These are phyloP conservation scores for Trichophyton mentagrophytes DNA, from an alignment of 2,329 filamentous ascomycete species.

Conservation along the genomic window DNA sequence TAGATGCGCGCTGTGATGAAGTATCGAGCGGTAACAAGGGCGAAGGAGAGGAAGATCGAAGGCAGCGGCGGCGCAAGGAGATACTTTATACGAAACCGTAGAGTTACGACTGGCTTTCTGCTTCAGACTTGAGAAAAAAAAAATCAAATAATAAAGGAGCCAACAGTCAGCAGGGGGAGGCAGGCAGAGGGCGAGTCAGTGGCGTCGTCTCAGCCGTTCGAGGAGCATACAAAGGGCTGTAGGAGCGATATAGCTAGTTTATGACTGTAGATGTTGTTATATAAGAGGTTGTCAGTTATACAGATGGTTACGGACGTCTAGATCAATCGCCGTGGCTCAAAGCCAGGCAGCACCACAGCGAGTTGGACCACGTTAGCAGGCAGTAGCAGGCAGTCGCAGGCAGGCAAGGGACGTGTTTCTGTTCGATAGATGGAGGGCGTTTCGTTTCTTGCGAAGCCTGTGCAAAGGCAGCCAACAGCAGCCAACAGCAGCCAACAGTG, in stretches of 20 bases:
- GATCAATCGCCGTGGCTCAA: not conserved
- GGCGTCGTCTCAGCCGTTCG: too few species aligned
- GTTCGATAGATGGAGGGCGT: not conserved
- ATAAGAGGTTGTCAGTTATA: not conserved
- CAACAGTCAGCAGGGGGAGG: too few species aligned
- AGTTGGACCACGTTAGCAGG: not conserved
- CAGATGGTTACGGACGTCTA: not conserved
- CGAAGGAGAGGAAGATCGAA: not conserved
- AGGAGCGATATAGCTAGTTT: too few species aligned
- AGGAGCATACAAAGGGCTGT: too few species aligned
- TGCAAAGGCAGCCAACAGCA: not conserved
- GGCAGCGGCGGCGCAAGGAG: not conserved
- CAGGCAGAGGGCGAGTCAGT: too few species aligned
- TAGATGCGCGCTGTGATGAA: not conserved
- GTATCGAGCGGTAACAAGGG: not conserved
- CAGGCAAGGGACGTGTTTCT: not conserved
- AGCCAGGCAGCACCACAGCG: not conserved
- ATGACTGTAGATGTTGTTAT: not conserved
- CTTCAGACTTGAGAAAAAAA: too few species aligned
- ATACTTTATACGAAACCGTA: not conserved
- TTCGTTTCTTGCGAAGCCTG: not conserved
- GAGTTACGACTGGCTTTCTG: too few species aligned
- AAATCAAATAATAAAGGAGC: too few species aligned
- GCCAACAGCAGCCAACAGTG: not conserved
- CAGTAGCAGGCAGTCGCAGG: not conserved